Percentiles rank a stretch among this genome's conserved stretches.
These are phyloP conservation scores for Aspergillus haitiensis DNA, from an alignment of 495 filamentous ascomycete species.

Conservation along the genomic window DNA sequence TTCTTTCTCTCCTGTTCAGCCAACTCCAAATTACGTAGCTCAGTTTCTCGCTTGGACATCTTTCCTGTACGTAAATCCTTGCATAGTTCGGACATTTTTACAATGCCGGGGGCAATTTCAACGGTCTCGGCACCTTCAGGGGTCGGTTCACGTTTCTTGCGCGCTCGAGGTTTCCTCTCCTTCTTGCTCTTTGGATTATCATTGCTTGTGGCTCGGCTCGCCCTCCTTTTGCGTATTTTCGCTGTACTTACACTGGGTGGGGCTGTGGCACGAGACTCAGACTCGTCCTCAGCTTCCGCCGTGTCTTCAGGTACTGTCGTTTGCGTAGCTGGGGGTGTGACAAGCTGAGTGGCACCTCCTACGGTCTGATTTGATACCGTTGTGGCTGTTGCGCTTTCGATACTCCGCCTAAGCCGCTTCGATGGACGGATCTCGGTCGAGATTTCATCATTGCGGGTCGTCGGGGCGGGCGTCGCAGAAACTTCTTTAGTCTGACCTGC, in stretches of 20 bases:
- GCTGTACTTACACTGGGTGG: conserved; percentile 16
- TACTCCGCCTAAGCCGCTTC: conserved; percentile 24
- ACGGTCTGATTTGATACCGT: neutral
- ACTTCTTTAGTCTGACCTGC: neutral
- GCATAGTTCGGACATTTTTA: conserved; percentile 83
- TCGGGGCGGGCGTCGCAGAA: neutral
- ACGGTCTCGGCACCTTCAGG: conserved; percentile 75
- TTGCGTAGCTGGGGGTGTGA: conserved; percentile 28
- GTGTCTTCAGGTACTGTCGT: conserved; percentile 24
- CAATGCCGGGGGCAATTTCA: conserved; percentile 63
- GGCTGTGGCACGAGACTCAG: conserved; percentile 15
- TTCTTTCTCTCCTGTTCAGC: conserved; percentile 50
- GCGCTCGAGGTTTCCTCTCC: conserved; percentile 35
- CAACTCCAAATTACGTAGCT: conserved; percentile 56
- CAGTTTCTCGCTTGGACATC: conserved; percentile 69
- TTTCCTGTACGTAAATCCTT: conserved; percentile 75
- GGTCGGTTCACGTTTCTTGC: conserved; percentile 56
- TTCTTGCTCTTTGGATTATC: conserved; percentile 26
- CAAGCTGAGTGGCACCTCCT: conserved; percentile 11
- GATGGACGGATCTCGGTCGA: conserved; percentile 25
- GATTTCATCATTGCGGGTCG: conserved; percentile 9
- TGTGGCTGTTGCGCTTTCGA: conserved; percentile 8
- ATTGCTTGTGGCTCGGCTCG: conserved; percentile 26
- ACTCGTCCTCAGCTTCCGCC: conserved; percentile 22
- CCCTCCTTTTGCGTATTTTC: conserved; percentile 32